Evolutionary conservation across 805 yeast genomes (phyloP), one percentile per base, ranked within the genome.

Genomic region (Candida suzukii): DNA sequence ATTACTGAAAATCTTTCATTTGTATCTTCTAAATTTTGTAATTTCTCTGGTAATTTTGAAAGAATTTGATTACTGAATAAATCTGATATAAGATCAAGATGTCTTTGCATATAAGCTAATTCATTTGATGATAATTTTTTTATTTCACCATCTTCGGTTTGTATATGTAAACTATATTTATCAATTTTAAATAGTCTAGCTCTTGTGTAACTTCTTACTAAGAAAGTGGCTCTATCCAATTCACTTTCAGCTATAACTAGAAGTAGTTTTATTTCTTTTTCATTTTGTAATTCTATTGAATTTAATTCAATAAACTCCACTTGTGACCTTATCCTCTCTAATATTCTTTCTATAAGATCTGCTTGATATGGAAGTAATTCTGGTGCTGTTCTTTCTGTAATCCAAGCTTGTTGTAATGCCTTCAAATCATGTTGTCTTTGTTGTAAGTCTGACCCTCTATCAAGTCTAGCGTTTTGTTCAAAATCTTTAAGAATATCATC

Each of bases 221-320:
- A 61, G 57, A 82, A 93, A 52, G 82, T 87, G 25, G 88, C 75
- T 42, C 99, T 67, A 52, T 93, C 98, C 20, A 93, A 71, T 51
- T 93, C 98, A 13, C 95, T 83, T 56, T 93, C 99, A 50, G 91
- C 80, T 20, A 95, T 76, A 66, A 93, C 76, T 36, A 90, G 67
- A 43, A 85, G 82, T 43, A 91, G 62, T 54, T 90, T 90, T 60
- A 80, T 79, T 46, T 82, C 86, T 40, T 64, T 69, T 43, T 79
- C 80, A 38, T 76, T 76, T 40, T 83, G 85, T 30, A 83, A 66
- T 41, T 84, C 90, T 54, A 87, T 80, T 9, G 95, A 82, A 50
- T 87, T 85, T 39, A 78, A 70, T 51, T 84, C 91, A 30, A 91
- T 78, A 41, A 74, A 72, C 48, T 84, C 95, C 42, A 88, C 78